Conservation (phyloP, 768 basidiomycete genomes). For the Gyrodon lividus region DNA sequence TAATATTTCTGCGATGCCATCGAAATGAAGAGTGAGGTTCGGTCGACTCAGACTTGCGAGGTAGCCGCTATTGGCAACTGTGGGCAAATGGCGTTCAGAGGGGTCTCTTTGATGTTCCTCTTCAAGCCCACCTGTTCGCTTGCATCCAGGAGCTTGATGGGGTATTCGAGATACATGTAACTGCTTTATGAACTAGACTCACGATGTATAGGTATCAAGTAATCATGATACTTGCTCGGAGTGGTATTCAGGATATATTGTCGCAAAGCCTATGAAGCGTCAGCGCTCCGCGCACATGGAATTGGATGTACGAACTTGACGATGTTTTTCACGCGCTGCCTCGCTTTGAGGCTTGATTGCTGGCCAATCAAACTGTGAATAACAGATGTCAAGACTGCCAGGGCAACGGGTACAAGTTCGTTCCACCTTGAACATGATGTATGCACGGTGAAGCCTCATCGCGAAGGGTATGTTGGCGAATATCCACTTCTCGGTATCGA, state of each 20-base stretch:
- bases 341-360: slow-evolving; percentile 7
- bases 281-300: not conserved
- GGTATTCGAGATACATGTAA: not conserved
- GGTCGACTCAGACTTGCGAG: slow-evolving; percentile 20
- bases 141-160: slow-evolving; percentile 55
- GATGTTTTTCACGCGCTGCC: slow-evolving; percentile 11
- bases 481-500: slow-evolving; percentile 45
- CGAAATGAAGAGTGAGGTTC: slow-evolving; percentile 26
- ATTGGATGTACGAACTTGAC: slow-evolving; percentile 5
- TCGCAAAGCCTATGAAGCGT: slow-evolving; percentile 35
- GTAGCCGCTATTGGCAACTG: slow-evolving; percentile 31
- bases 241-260: slow-evolving; percentile 47
- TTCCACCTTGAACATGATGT: slow-evolving; percentile 46
- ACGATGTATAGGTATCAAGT: slow-evolving; percentile 55
- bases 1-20: slow-evolving; percentile 17
- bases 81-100: not conserved
- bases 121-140: slow-evolving; percentile 38
- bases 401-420: not conserved
- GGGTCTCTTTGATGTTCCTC: not conserved
- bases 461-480: slow-evolving; percentile 53
- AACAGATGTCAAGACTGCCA: not conserved
- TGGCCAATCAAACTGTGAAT: slow-evolving; percentile 21
- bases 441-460: slow-evolving; percentile 51
- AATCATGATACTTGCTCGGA: slow-evolving; percentile 46
- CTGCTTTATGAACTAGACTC: slow-evolving; percentile 13